Evolutionary conservation across 805 yeast species (phyloP), one percentile per base, ranked within the genome.

Genomic region (Blastobotrys mokoenaii): DNA sequence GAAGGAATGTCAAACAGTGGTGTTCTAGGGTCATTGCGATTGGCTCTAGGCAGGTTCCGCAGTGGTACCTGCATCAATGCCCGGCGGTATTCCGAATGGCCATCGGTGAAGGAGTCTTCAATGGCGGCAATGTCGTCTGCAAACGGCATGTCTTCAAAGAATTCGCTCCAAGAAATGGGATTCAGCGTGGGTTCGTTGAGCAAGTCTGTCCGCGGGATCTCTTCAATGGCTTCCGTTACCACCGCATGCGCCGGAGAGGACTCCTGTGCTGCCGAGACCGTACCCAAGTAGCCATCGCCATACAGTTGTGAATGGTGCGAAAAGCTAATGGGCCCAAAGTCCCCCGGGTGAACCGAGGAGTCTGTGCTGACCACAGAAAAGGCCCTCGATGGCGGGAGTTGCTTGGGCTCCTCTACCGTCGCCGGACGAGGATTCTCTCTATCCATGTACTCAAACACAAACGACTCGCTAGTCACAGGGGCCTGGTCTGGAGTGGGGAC

Each of bases 401-500:
- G 27, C 4, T 35, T 9, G 2, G 18, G 41, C 10, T 38, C 30
- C 14, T 14, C 41, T 22, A 29, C 11, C 22, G 41, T 10, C n/a
- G 14, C 35, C 11, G 35, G 35, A 11, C 17, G 16, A n/a, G 35
- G 16, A 7, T 16, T 32, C 16, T 11, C n/a, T n/a, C 16, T 9
- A 3, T 14, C 17, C 16, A 16, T 18, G 36, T 44, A 41, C 33
- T 47, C 48, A 7, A 41, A 25, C 10, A 51, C 50, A 37, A 51
- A 51, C 18, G 47, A 33, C 9, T 46, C 48, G 14, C 36, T 46
- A 11, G 20, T 39, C 11, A 49, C 43, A n/a, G 53, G 53, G 35
- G 41, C 36, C 33, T 52, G 56, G 33, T 52, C 49, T 3, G 57
- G 57, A 15, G 52, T 42, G 3, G 53, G 53, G 15, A 36, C 39